Percentiles rank a stretch among this genome's conserved stretches.
Conservation (phyloP, 352 stramenopile genomes). For the Phytophthora palmivora region DNA sequence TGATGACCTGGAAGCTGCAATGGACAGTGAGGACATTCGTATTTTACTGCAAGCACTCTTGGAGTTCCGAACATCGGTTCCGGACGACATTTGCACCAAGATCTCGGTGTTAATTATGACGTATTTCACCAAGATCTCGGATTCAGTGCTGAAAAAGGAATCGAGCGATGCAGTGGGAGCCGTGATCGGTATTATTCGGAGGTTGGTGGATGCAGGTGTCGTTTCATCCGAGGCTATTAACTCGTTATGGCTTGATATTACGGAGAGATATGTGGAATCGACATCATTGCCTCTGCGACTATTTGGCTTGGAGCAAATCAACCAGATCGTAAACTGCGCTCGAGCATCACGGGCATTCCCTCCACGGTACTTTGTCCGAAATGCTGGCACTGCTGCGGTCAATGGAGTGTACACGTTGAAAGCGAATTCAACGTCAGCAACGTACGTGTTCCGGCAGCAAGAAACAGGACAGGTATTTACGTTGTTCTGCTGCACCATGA, state of each 20-base stretch:
- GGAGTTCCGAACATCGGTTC: conserved; percentile 73
- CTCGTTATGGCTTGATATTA: conserved; percentile 84
- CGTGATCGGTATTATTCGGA: conserved; percentile 83
- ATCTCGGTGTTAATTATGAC: conserved; percentile 85
- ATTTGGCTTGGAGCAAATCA: conserved; percentile 95
- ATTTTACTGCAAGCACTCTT: conserved; percentile 84
- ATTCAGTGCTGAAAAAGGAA: conserved; percentile 87
- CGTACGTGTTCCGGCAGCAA: conserved; percentile 77
- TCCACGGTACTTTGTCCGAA: conserved; percentile 85
- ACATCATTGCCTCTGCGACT: conserved; percentile 93
- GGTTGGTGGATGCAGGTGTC: conserved; percentile 73
- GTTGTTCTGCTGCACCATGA: conserved; percentile 98
- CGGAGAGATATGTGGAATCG: conserved; percentile 89
- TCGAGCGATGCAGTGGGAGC: conserved; percentile 80
- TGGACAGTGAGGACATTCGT: conserved; percentile 85
- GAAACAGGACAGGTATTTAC: conserved; percentile 90
- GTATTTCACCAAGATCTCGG: conserved; percentile 81
- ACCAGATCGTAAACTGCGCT: conserved; percentile 92
- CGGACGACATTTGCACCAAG: conserved; percentile 65
- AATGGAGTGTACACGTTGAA: conserved; percentile 95
- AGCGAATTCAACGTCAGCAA: conserved; percentile 61
- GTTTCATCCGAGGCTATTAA: conserved; percentile 67
- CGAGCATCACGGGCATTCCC: conserved; percentile 87
- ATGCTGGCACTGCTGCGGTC: conserved; percentile 91
- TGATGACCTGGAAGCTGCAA: conserved; percentile 55